Evolutionary conservation across 192 early-diverging fungal species (phyloP).

Genomic region (Podila verticillata): DNA sequence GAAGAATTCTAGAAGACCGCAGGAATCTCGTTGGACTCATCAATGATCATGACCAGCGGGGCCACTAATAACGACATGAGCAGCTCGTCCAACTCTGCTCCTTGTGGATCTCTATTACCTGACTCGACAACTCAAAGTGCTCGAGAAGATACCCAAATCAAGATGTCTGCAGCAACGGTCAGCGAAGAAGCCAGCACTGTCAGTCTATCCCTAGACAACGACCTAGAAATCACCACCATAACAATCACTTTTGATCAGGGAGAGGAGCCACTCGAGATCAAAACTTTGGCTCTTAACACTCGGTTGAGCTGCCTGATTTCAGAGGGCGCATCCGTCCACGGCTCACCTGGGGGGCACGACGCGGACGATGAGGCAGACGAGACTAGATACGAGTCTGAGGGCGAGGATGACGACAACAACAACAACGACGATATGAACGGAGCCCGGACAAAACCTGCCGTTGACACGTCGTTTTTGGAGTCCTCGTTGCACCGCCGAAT

Average conservation of each 20-base stretch:
- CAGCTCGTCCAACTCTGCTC: background rate
- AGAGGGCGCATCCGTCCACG: background rate
- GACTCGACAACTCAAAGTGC: too few species aligned
- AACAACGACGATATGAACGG: background rate
- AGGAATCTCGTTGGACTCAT: conserved; percentile 14
- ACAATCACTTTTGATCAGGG: background rate
- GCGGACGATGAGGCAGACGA: conserved; percentile 29
- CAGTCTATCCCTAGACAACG: conserved; percentile 19
- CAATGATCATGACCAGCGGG: background rate
- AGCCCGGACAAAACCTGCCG: background rate
- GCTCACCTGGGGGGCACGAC: conserved; percentile 20
- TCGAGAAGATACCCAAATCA: background rate
- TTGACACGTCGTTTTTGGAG: background rate
- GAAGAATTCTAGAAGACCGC: conserved; percentile 45
- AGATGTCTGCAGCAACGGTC: conserved; percentile 6
- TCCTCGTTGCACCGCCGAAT: background rate
- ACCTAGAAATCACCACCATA: background rate
- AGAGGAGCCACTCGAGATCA: background rate
- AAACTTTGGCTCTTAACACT: background rate
- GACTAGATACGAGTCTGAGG: background rate
- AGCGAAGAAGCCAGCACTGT: background rate
- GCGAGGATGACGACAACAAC: conserved; percentile 16
- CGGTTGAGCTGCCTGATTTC: conserved; percentile 1
- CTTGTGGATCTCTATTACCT: too few species aligned
- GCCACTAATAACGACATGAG: background rate